Base-by-base conservation (phyloP, 768 basidiomycete genomes). In the Suillus plorans region DNA sequence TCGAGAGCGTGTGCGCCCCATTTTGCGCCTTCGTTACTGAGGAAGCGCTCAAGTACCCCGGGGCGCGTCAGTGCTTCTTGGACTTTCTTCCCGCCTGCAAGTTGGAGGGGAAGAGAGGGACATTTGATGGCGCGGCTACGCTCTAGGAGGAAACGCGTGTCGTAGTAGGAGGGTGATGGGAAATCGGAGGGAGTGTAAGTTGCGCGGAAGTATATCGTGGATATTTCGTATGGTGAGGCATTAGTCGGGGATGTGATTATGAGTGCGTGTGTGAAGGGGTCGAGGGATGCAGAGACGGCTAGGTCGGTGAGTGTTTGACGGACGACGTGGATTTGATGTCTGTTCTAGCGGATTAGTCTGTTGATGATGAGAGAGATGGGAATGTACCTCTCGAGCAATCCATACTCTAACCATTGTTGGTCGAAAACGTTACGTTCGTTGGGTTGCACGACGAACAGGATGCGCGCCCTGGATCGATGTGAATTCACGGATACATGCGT, bases 71-170 rank as follows among this genome's bases (percentile, higher is more conserved):
- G 82, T 0, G 90, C 91, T 71, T 98, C 89, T 75, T 99, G 97
- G 0, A 99, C 87, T 73, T 97, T 97, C 82, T 99, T 99, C 4
- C 90, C 89, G 0, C 97, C 97, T 0, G 96, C 95, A n/a, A 98
- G 86, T 68, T 99, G 97, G 16, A 99, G 83, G 6, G 91, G 88
- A 68, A 98, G 86, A 1, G 88, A 87, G 0, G 97, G 97, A 72
- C 97, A 99, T 67, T 98, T 97, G 80, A 95, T 95, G 0, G 97
- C 95, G 60, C 77, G 80, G 7, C 91, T 92, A 45, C 87, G 82
- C 73, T 99, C 96, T 42, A 99, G 82, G 16, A 86, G 76, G 69
- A 91, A 84, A 9, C 97, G 91, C 1, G 88, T 91, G 9, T 76
- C 72, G 79, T 93, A 99, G 57, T 90, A 85, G 6, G 76, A 63